Evolutionary conservation across 495 filamentous ascomycete species (phyloP).

Genomic region (Neurospora sp.): DNA sequence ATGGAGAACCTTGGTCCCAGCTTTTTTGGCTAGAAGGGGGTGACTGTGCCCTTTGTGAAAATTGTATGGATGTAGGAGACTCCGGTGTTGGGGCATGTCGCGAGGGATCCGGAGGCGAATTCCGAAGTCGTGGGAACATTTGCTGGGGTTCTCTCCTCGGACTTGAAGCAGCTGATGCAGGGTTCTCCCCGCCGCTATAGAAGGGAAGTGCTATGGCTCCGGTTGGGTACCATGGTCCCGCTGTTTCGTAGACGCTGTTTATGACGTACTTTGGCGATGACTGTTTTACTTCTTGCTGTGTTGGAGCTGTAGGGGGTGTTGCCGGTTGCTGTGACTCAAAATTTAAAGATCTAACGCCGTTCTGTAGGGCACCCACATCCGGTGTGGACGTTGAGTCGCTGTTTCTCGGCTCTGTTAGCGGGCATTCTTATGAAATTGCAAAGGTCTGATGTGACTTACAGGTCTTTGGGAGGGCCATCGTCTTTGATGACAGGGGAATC

Average conservation of each 20-base stretch:
- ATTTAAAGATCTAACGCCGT: not conserved
- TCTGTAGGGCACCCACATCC: not conserved
- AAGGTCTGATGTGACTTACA: not conserved
- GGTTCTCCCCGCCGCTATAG: not conserved
- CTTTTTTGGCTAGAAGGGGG: not conserved
- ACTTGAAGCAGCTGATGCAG: not conserved
- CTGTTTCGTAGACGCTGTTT: not conserved
- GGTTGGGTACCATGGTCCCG: conserved; percentile 9
- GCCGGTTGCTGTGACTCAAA: not conserved
- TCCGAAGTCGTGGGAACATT: not conserved
- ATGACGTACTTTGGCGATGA: not conserved
- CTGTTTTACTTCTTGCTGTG: not conserved
- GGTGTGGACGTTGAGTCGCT: not conserved
- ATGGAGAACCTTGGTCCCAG: conserved; percentile 6
- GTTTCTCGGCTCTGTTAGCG: not conserved
- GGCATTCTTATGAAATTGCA: not conserved
- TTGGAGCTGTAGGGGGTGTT: not conserved
- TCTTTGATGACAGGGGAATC: not conserved
- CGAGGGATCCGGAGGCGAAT: not conserved
- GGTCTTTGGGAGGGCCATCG: not conserved
- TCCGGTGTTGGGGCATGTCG: not conserved
- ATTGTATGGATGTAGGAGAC: not conserved
- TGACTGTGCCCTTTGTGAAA: conserved; percentile 1
- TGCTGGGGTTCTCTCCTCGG: not conserved
- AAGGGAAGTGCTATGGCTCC: conserved; percentile 3